phyloP scores from a whole-genome alignment of 2,329 filamentous ascomycete species.

The Aspergillus quadricinctus region DNA sequence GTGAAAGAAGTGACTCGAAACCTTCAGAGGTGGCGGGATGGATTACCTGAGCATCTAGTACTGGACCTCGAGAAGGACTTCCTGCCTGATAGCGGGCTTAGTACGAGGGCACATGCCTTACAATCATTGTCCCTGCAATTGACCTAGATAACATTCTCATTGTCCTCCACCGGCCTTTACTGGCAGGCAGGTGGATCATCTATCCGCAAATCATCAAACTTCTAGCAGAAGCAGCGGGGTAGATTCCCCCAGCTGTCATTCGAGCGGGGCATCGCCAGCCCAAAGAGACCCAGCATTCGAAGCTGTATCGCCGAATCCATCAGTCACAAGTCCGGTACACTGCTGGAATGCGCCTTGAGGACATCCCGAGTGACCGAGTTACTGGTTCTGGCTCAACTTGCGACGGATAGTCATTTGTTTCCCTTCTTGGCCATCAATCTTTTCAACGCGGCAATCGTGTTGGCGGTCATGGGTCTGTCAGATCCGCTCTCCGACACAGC shows the following conservation, averaged over 20 bases:
- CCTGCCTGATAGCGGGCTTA: background rate
- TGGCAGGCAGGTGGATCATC: conserved; percentile 34
- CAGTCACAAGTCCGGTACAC: conserved; percentile 13
- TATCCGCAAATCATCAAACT: conserved; percentile 12
- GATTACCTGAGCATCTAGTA: conserved; percentile 14
- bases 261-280: background rate
- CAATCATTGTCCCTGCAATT: conserved; percentile 43
- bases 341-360: conserved; percentile 34
- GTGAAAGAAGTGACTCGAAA: conserved; percentile 16
- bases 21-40: conserved; percentile 14
- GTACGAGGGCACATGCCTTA: conserved; percentile 21
- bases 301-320: background rate
- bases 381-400: conserved; percentile 31
- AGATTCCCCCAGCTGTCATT: background rate
- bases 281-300: conserved; percentile 2
- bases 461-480: conserved; percentile 41
- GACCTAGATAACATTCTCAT: conserved; percentile 44
- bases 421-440: conserved; percentile 45
- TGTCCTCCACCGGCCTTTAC: conserved; percentile 40
- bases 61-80: conserved; percentile 18
- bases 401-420: conserved; percentile 42
- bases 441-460: conserved; percentile 43
- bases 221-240: background rate
- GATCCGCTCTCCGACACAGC: conserved; percentile 41
- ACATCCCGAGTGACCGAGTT: conserved; percentile 36